Evolutionary conservation across 768 basidiomycete genomes (phyloP), one percentile per base, ranked within the genome.

Genomic region (Xanthoconium stramineum): DNA sequence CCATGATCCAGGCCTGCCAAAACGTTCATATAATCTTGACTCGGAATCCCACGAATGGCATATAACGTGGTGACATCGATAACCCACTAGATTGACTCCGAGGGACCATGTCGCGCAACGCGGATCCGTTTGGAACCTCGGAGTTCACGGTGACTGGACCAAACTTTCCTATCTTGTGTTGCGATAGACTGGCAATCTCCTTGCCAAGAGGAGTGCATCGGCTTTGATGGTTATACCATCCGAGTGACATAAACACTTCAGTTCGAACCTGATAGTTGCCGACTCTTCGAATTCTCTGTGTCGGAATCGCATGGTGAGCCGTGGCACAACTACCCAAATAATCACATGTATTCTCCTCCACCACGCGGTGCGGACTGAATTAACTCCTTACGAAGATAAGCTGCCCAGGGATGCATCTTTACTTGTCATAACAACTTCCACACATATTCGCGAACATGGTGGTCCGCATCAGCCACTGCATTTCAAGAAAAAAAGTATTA

Each of bases 141-240:
- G 44, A 52, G n/a, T 52, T 52, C 49, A 42, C 44, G 13, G 28
- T 10, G 32, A 35, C n/a, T 35, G 46, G 62, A 15, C 44, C 45
- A 19, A 30, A 54, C 42, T 29, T 65, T 52, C 65, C 55, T 51
- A 57, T 57, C 50, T 45, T 19, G 59, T 56, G 49, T 19, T 40
- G 24, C 37, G 32, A 40, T 47, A 30, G 39, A 44, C 47, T 52
- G 47, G 50, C 44, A 59, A 55, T 55, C 58, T 32, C 47, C 51
- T 55, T 39, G 43, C 48, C 53, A 20, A 47, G 52, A 52, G 20
- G 33, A 55, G 43, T 13, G 14, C n/a, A n/a, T 35, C 12, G 33
- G 12, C 24, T 24, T 24, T 4, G 24, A 24, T 4, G 24, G 24
- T 24, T 24, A 24, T 24, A 24, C 24, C 24, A 24, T 24, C 24